These are phyloP conservation scores for Brassica napus DNA, from an alignment of 345 rosid species.

Conservation along the genomic window DNA sequence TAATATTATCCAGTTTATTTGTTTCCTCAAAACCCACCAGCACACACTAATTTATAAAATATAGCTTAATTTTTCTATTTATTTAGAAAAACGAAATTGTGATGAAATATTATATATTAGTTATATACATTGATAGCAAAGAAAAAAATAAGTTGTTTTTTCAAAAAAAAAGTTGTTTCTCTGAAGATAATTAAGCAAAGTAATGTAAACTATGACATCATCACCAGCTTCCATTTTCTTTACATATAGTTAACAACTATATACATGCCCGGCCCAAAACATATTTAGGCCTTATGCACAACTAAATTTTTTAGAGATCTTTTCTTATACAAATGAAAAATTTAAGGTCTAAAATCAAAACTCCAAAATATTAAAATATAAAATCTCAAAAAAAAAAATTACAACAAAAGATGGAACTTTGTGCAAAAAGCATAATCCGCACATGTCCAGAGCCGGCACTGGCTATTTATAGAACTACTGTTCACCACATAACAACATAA, in stretches of 20 bases:
- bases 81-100: background rate
- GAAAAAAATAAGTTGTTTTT: background rate
- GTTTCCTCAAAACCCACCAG: background rate
- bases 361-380: background rate
- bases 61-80: background rate
- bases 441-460: background rate
- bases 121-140: background rate
- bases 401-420: background rate
- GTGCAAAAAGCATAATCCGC: background rate
- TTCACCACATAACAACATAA: background rate
- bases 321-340: background rate
- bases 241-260: background rate
- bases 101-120: background rate
- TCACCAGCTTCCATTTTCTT: background rate
- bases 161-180: background rate
- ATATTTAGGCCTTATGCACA: background rate
- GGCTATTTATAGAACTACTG: background rate
- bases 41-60: no score
- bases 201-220: background rate
- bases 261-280: background rate
- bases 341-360: background rate
- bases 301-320: background rate
- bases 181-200: background rate
- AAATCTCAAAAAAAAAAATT: background rate
- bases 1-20: background rate